A percentile compares a stretch with the other conserved stretches of the same genome.
phyloP scores from a whole-genome alignment of 1,284 basidiomycete genomes.

The Trichosporon asahii region DNA sequence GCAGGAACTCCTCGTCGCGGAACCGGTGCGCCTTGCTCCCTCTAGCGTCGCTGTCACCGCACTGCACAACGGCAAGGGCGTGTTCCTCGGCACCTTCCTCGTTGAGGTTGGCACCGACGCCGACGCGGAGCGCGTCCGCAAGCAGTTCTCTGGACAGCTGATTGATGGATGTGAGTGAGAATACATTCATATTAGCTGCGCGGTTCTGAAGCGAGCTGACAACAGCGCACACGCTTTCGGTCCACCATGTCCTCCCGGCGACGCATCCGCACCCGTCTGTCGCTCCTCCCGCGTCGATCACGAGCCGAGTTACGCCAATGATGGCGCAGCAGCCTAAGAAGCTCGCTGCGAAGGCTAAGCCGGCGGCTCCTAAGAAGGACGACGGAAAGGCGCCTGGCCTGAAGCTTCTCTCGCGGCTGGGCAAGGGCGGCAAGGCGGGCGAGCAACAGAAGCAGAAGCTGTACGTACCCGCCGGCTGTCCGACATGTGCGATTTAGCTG shows the following conservation, averaged over 20 bases:
- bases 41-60: constrained; percentile 31
- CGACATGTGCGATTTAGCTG: neutral
- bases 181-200: neutral
- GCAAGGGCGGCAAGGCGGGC: constrained; percentile 30
- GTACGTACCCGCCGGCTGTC: constrained; percentile 23
- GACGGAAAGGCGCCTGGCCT: constrained; percentile 36
- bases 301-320: constrained; percentile 14
- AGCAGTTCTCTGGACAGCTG: constrained; percentile 38
- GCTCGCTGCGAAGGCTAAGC: constrained; percentile 32
- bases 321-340: constrained; percentile 15
- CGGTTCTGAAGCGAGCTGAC: neutral
- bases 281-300: constrained; percentile 12
- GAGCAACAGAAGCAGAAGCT: constrained; percentile 36
- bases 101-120: constrained; percentile 34
- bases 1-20: constrained; percentile 37
- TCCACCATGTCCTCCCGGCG: constrained; percentile 42
- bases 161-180: constrained; percentile 43
- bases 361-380: constrained; percentile 24
- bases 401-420: constrained; percentile 34
- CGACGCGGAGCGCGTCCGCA: constrained; percentile 41
- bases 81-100: constrained; percentile 39
- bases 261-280: constrained; percentile 29
- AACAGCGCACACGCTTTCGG: constrained; percentile 36
- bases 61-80: constrained; percentile 29
- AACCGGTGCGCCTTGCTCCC: constrained; percentile 30